A percentile compares a stretch with the other conserved stretches of the same genome.
These are phyloP conservation scores for Aspergillus bridgeri DNA, from an alignment of 495 filamentous ascomycete genomes.

Conservation along the genomic window DNA sequence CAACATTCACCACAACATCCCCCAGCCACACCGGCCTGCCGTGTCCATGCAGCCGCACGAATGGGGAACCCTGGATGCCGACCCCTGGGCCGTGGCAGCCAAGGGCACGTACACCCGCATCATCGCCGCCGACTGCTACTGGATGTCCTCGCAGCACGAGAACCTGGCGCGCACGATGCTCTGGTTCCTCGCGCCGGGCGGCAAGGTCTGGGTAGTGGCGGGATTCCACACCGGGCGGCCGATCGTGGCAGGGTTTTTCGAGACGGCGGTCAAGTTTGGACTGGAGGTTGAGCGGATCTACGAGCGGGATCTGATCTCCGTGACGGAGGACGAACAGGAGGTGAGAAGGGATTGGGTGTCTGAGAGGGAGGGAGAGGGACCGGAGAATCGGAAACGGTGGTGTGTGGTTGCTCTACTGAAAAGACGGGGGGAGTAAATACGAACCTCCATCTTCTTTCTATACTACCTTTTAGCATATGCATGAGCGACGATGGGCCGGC, in stretches of 20 bases:
- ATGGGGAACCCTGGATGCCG: slow-evolving; percentile 62
- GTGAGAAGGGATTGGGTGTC: slow-evolving; percentile 61
- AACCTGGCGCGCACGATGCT: slow-evolving; percentile 66
- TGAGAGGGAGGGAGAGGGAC: slow-evolving; percentile 57
- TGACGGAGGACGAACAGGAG: slow-evolving; percentile 45
- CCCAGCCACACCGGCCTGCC: slow-evolving; percentile 15
- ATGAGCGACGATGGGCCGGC: neutral
- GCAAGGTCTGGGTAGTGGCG: slow-evolving; percentile 63
- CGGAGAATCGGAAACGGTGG: slow-evolving; percentile 69
- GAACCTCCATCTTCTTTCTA: neutral
- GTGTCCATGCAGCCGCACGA: slow-evolving; percentile 58
- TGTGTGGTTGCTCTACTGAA: slow-evolving; percentile 67
- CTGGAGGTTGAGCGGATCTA: slow-evolving; percentile 67
- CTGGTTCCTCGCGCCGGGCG: slow-evolving; percentile 62
- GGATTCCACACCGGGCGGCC: slow-evolving; percentile 82
- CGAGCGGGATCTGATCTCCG: slow-evolving; percentile 68
- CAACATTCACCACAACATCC: slow-evolving; percentile 60
- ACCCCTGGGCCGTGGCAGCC: slow-evolving; percentile 50
- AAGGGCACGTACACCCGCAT: slow-evolving; percentile 61
- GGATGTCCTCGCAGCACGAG: slow-evolving; percentile 76
- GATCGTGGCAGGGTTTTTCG: slow-evolving; percentile 71
- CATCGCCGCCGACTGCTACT: slow-evolving; percentile 79
- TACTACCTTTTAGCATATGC: too few relatives aligned
- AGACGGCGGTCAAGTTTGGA: slow-evolving; percentile 51
- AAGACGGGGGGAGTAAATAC: slow-evolving; percentile 16